A percentile compares a stretch with the other conserved stretches of the same genome.
Conservation (phyloP, 176 grass and related monocot species). For the Oryza coarctata region DNA sequence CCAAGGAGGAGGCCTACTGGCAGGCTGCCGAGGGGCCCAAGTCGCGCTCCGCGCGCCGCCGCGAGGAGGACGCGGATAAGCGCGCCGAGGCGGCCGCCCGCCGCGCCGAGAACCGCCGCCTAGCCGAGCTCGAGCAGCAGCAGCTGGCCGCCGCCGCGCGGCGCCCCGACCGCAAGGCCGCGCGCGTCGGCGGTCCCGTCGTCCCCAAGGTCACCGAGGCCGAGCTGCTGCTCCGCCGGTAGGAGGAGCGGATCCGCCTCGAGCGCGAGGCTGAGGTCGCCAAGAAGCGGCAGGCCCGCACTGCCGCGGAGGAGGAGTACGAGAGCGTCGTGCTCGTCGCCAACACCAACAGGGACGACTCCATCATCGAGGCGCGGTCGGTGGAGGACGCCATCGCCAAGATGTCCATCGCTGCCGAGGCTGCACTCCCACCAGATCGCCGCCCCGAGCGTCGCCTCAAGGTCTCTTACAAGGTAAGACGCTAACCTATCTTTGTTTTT, state of each 20-base stretch:
- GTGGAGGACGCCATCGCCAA: conserved; percentile 63
- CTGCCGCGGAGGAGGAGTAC: conserved; percentile 57
- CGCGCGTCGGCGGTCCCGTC: conserved; percentile 46
- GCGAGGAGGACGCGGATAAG: conserved; percentile 64
- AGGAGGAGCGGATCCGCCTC: conserved; percentile 57
- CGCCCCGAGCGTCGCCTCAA: conserved; percentile 71
- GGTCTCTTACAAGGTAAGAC: conserved; percentile 53
- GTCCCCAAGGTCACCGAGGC: conserved; percentile 71
- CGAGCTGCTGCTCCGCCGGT: conserved; percentile 48
- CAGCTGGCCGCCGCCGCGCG: conserved; percentile 39
- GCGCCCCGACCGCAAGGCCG: conserved; percentile 47
- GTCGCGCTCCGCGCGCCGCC: conserved; percentile 58
- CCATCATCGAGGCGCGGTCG: conserved; percentile 63
- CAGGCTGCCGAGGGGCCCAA: conserved; percentile 60
- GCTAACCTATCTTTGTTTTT: background rate
- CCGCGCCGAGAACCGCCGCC: conserved; percentile 54
- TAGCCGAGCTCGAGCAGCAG: conserved; percentile 60
- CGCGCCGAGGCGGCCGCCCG: conserved; percentile 50
- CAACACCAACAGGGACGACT: conserved; percentile 75
- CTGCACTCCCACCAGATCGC: conserved; percentile 37
- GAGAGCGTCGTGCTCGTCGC: conserved; percentile 49
- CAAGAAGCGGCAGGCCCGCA: conserved; percentile 49
- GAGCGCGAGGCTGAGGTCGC: conserved; percentile 39
- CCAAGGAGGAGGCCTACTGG: conserved; percentile 64
- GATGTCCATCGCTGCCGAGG: conserved; percentile 41